Base-by-base conservation (phyloP, 2,329 filamentous ascomycete species). In the Clonostachys chloroleuca region DNA sequence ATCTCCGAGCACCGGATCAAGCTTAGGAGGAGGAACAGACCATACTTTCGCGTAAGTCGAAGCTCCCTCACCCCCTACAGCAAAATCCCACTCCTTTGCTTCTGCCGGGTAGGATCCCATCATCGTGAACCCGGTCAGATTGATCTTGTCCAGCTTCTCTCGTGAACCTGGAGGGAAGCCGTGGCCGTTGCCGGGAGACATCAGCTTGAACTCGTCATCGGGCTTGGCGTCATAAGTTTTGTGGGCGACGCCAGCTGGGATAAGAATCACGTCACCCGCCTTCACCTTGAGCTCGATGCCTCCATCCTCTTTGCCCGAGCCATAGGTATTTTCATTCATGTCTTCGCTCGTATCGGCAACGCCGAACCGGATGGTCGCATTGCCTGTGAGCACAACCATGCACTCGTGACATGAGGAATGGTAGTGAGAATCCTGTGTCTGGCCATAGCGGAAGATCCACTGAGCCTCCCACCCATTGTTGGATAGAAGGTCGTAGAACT, bases 381-480 rank as follows among this genome's bases (percentile, higher is more conserved):
- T 61, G 9, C 75, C 76, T 1, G 71, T 70, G 4, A 79, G 62
- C 1, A 80, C 75, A 34, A 64, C 68, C 72, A 80, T 79, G 58
- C 68, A 72, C 62, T 82, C 78, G 57, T 81, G 77, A 0, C 72
- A 68, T 9, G 56, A 54, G 6, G 72, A 73, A 60, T 81, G 78
- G 57, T 79, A 81, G 60, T 81, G 78, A 0, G 77, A 74, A 30
- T 57, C 46, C 51, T 79, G 77, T 2, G 74, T 75, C 13, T 63
- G 59, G 2, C 75, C 74, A 61, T 81, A 81, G 40, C 75, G 71
- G 52, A 70, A 74, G 44, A 80, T 72, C 77, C 77, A 81, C 52
- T 76, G 73, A 1, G 67, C 65, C 43, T 71, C 54, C 76, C 76
- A 80, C 35, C 62, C 69, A 55, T 80, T 77, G 18, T 49, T 49